Evolutionary conservation across 1,139 yeast genomes (phyloP).

Genomic region (Candida gigantensis): DNA sequence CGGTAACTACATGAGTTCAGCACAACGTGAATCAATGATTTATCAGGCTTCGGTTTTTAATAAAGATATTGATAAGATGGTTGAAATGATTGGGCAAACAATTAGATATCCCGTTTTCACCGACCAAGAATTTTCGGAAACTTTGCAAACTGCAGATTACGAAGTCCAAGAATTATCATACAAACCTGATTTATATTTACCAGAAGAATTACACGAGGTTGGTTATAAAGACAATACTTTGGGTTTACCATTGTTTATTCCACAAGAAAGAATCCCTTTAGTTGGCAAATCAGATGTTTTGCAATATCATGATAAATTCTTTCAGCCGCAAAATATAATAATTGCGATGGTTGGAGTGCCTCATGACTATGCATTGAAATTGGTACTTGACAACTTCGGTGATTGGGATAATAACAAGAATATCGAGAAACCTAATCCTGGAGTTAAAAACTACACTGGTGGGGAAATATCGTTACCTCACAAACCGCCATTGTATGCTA

Average conservation of each 20-base stretch:
- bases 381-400: constrained; percentile 66
- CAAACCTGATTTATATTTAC: constrained; percentile 84
- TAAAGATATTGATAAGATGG: constrained; percentile 80
- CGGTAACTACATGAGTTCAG: constrained; percentile 92
- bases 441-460: constrained; percentile 69
- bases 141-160: constrained; percentile 72
- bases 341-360: constrained; percentile 88
- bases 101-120: constrained; percentile 69
- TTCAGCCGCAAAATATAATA: constrained; percentile 79
- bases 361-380: constrained; percentile 65
- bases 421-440: constrained; percentile 28
- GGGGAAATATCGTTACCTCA: constrained; percentile 75
- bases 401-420: constrained; percentile 43
- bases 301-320: constrained; percentile 66
- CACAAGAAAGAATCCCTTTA: constrained; percentile 61
- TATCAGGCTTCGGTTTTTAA: constrained; percentile 95
- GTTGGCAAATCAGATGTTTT: constrained; percentile 56
- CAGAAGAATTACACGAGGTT: constrained; percentile 82
- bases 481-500: constrained; percentile 65
- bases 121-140: constrained; percentile 71
- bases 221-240: constrained; percentile 75
- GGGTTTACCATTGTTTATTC: constrained; percentile 86
- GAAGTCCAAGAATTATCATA: constrained; percentile 81
- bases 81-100: constrained; percentile 77
- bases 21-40: constrained; percentile 87